Evolutionary conservation across 768 basidiomycete genomes (phyloP).

Genomic region (button mushroom (Agaricus bisporus)): DNA sequence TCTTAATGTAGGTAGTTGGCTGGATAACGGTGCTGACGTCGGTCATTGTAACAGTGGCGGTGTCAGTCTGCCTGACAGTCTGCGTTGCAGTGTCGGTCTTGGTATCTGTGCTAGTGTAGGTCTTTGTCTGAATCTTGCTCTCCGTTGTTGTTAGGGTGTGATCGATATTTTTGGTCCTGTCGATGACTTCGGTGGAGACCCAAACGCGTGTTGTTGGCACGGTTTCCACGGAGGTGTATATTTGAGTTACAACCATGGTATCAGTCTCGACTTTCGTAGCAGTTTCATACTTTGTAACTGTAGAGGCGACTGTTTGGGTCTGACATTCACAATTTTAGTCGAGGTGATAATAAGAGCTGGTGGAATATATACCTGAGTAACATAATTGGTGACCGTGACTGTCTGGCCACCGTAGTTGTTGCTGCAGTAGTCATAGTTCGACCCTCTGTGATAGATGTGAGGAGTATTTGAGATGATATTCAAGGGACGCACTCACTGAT

Average conservation of each 20-base stretch:
- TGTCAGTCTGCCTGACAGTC: slow-evolving; percentile 46
- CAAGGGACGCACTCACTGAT: slow-evolving; percentile 20
- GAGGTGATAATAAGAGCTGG: not conserved
- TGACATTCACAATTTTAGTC: slow-evolving; percentile 4
- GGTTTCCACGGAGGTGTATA: slow-evolving; percentile 46
- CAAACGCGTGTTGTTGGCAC: slow-evolving; percentile 61
- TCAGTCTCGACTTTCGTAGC: slow-evolving; percentile 36
- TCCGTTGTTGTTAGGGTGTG: slow-evolving; percentile 60
- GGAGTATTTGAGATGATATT: not conserved
- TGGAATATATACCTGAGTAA: slow-evolving; percentile 29
- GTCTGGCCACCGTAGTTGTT: slow-evolving; percentile 15
- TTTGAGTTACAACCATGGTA: slow-evolving; percentile 32
- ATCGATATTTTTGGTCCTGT: slow-evolving; percentile 49
- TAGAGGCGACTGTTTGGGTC: slow-evolving; percentile 35
- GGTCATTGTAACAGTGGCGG: slow-evolving; percentile 52
- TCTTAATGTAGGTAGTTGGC: slow-evolving; percentile 52
- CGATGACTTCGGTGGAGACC: slow-evolving; percentile 61
- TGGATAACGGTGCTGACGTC: slow-evolving; percentile 43
- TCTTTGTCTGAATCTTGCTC: slow-evolving; percentile 48
- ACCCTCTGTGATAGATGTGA: slow-evolving; percentile 13
- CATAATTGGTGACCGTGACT: slow-evolving; percentile 23
- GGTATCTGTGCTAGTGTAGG: slow-evolving; percentile 46
- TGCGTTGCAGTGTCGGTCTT: slow-evolving; percentile 41
- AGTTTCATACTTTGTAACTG: slow-evolving; percentile 34
- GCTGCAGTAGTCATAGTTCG: slow-evolving; percentile 10